These are phyloP conservation scores for Smittium culicis DNA, from an alignment of 371 early-diverging fungal species.

Conservation along the genomic window DNA sequence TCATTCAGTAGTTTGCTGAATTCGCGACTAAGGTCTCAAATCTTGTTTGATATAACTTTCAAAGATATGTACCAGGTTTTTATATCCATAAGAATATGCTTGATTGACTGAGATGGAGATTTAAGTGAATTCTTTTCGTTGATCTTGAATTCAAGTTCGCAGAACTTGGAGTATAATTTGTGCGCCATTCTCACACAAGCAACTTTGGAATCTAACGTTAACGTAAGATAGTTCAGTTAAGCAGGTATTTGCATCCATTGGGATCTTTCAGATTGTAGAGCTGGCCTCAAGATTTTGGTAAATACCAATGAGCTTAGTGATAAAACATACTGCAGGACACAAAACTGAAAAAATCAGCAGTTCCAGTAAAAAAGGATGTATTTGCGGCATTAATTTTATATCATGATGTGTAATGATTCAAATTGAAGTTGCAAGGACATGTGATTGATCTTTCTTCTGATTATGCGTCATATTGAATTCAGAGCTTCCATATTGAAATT, in stretches of 20 bases:
- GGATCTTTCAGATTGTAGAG: neutral
- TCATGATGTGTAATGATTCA: no score
- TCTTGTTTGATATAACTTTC: neutral
- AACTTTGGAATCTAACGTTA: neutral
- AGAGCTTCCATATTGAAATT: no score
- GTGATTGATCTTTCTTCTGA: no score
- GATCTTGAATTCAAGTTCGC: neutral
- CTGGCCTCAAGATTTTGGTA: neutral
- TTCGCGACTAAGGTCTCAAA: neutral
- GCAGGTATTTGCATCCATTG: neutral
- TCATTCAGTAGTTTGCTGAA: neutral
- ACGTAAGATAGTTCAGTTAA: neutral
- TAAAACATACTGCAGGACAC: no score
- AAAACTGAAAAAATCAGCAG: no score
- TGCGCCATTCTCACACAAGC: neutral
- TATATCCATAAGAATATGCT: neutral
- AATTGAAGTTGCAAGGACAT: no score
- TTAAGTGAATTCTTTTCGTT: neutral
- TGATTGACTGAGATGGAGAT: neutral
- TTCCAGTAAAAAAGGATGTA: no score
- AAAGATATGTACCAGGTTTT: neutral
- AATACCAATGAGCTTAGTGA: neutral
- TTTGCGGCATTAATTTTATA: no score
- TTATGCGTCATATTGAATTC: no score
- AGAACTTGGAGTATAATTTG: neutral